phyloP scores from a whole-genome alignment of 306 rosid genomes.

The Benincasa hispida region DNA sequence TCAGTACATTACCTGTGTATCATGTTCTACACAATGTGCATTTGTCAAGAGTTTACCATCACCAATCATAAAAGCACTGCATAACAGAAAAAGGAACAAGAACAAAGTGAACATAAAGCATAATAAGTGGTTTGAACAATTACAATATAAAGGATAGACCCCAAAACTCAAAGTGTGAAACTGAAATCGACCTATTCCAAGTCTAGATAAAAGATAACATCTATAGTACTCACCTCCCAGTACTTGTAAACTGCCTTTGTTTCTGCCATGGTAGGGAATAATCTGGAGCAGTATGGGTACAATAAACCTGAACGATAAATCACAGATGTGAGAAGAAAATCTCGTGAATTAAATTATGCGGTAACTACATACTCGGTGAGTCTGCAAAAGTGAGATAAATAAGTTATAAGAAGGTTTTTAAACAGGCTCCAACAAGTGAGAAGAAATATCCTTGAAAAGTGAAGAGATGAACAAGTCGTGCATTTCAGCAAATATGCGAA shows the following conservation, averaged over 20 bases:
- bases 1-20: slow-evolving; percentile 64
- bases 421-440: neutral
- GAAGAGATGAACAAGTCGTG: neutral
- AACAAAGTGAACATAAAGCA: neutral
- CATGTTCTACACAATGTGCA: slow-evolving; percentile 95
- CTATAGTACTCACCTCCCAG: slow-evolving; percentile 72
- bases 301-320: slow-evolving; percentile 56
- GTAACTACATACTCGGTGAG: neutral
- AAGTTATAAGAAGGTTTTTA: neutral
- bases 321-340: neutral
- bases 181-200: neutral
- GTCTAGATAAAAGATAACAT: neutral
- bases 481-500: neutral
- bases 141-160: neutral
- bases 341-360: slow-evolving; percentile 7
- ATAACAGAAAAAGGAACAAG: neutral
- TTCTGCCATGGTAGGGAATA: slow-evolving; percentile 99
- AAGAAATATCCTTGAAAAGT: neutral
- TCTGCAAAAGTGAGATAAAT: neutral
- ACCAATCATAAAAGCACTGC: slow-evolving; percentile 93
- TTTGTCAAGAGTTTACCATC: slow-evolving; percentile 80
- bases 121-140: neutral
- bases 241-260: slow-evolving; percentile 89
- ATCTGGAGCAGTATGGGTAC: slow-evolving; percentile 93
- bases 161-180: neutral